Conservation (phyloP, 768 basidiomycete genomes). For the Termitomyces sp. region DNA sequence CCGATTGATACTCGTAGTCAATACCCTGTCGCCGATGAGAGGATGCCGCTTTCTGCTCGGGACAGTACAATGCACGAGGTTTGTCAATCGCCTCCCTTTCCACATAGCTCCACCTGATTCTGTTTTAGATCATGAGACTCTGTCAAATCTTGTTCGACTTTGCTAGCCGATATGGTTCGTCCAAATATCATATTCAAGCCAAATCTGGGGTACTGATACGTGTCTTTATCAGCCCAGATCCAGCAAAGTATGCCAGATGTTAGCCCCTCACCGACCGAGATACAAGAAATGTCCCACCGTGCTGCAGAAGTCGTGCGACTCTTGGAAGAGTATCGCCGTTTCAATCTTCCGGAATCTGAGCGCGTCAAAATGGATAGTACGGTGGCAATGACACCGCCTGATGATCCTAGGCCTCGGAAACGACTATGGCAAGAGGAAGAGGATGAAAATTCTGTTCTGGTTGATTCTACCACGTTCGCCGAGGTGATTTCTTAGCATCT, state of each 20-base stretch:
- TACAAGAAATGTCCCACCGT: conserved; percentile 66
- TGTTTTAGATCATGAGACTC: conserved; percentile 52
- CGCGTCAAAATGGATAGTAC: conserved; percentile 26
- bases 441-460: conserved; percentile 31
- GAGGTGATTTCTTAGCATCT: conserved; percentile 26
- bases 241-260: conserved; percentile 44
- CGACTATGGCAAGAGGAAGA: conserved; percentile 77
- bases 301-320: conserved; percentile 67
- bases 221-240: conserved; percentile 31
- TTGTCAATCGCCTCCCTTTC: conserved; percentile 7
- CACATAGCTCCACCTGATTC: conserved; percentile 4
- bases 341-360: conserved; percentile 35
- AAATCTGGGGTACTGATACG: conserved; percentile 1
- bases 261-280: conserved; percentile 53
- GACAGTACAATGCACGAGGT: conserved; percentile 44
- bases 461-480: conserved; percentile 22
- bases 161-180: conserved; percentile 64
- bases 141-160: conserved; percentile 62
- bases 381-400: conserved; percentile 30
- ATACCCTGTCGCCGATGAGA: conserved; percentile 33
- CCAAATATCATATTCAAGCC: conserved; percentile 1
- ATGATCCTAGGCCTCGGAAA: conserved; percentile 65
- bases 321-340: conserved; percentile 54
- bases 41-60: conserved; percentile 27
- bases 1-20: conserved; percentile 40